Evolutionary conservation across 2,329 filamentous ascomycete genomes (phyloP), one percentile per base, ranked within the genome.

Genomic region (Pseudodiploospora longispora): DNA sequence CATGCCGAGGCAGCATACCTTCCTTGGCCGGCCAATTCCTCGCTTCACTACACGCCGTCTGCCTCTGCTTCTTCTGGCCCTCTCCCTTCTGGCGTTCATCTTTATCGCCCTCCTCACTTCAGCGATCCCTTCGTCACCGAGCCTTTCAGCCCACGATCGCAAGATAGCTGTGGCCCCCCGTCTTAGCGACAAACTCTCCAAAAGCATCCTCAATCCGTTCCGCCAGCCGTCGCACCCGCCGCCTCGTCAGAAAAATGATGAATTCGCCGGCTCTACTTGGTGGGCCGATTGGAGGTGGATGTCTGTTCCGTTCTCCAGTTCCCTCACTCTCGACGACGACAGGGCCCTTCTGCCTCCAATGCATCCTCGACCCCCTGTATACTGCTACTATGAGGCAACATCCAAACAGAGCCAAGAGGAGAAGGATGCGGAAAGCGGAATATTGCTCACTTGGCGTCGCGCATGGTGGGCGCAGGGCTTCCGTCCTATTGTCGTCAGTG

Each of bases 391-490:
- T 61, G 88, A 95, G 57, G 70, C 78, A 8, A 79, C 77, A 4
- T 62, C 72, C 12, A 67, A 75, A 48, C 83, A 83, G 62, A 76
- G 84, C 30, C 72, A 76, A 40, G 75, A 76, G 12, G 74, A 78
- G 41, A 78, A 78, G 54, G 77, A 85, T 47, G 85, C 87, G 4
- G 87, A 96, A 60, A 83, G 83, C 57, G 77, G 83, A 47, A 68
- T 97, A 47, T 73, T 97, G 40, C 69, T 95, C 46, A 84, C 86
- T 42, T 97, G 93, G 93, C 78, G 90, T 48, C 78, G 88, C 38
- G 90, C 91, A 3, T 97, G 91, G 89, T 97, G 88, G 87, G 88
- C 90, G 0, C 82, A 94, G 56, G 93, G 91, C 8, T 96, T 97
- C 67, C 81, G 75, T 50, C 91, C 93, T 0, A 74, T 93, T 6